Conservation (phyloP, 768 basidiomycete genomes). For the Tulasnella sp. region DNA sequence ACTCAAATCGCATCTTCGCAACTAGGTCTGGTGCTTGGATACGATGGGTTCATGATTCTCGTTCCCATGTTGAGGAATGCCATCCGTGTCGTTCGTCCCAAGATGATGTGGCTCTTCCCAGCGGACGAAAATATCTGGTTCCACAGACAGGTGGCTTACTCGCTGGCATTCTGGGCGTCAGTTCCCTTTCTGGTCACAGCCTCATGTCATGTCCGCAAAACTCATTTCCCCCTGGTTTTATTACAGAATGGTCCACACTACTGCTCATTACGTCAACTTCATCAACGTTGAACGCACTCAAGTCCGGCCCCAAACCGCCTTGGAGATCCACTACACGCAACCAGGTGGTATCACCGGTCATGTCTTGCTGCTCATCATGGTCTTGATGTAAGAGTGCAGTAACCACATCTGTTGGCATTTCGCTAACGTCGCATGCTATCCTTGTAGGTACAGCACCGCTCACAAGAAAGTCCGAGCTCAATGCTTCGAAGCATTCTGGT, state of each 20-base stretch:
- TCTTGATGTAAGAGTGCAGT: constrained; percentile 51
- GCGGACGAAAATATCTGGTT: constrained; percentile 96
- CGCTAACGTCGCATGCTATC: neutral
- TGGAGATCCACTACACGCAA: constrained; percentile 81
- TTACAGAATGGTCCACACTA: constrained; percentile 68
- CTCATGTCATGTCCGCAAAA: neutral
- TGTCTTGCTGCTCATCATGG: constrained; percentile 90
- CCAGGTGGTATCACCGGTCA: constrained; percentile 91
- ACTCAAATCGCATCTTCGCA: neutral
- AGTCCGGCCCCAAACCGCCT: constrained; percentile 67
- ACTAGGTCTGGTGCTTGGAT: constrained; percentile 67
- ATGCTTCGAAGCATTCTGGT: constrained; percentile 96
- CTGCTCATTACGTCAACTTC: constrained; percentile 90
- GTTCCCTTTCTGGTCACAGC: neutral
- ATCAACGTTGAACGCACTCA: constrained; percentile 85
- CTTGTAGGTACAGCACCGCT: constrained; percentile 62
- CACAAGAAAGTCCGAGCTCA: constrained; percentile 80
- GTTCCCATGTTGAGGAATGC: constrained; percentile 86
- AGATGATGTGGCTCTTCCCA: constrained; percentile 73
- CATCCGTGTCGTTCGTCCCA: constrained; percentile 75
- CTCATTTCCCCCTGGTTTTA: constrained; percentile 1
- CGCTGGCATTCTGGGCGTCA: constrained; percentile 77
- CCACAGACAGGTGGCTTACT: constrained; percentile 90
- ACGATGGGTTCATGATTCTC: constrained; percentile 77
- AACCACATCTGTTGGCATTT: neutral